Conservation (phyloP, 2,329 filamentous ascomycete species). For the Clonostachys rhizophaga region DNA sequence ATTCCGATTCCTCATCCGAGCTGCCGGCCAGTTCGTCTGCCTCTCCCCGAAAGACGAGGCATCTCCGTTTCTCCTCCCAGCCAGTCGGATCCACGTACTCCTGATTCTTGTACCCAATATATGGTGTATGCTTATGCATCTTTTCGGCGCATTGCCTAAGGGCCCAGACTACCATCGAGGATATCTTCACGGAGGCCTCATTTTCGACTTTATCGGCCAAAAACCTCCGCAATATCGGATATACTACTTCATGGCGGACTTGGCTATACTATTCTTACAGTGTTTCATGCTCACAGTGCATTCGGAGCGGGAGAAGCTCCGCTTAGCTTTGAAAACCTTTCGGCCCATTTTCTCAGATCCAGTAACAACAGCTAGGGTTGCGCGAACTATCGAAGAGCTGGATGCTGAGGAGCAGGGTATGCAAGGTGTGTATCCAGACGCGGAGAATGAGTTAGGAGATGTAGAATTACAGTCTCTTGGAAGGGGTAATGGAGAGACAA, state of each 20-base stretch:
- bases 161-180: conserved; percentile 59
- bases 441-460: conserved; percentile 29
- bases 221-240: conserved; percentile 53
- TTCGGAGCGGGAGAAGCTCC: conserved; percentile 53
- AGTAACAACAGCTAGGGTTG: conserved; percentile 15
- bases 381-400: conserved; percentile 38
- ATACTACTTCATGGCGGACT: conserved; percentile 50
- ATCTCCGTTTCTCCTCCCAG: conserved; percentile 50
- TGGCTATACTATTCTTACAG: conserved; percentile 52
- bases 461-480: conserved; percentile 38
- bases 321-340: conserved; percentile 38
- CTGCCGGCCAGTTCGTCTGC: conserved; percentile 56
- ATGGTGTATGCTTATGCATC: conserved; percentile 56
- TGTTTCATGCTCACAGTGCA: conserved; percentile 61
- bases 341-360: conserved; percentile 20
- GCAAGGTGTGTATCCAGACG: conserved; percentile 26
- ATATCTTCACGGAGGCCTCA: conserved; percentile 62
- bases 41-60: conserved; percentile 58
- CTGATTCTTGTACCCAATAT: conserved; percentile 54
- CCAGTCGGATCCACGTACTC: conserved; percentile 50
- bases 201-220: conserved; percentile 66
- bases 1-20: conserved; percentile 55
- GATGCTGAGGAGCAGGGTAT: conserved; percentile 54
- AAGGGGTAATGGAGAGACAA: conserved; percentile 8
- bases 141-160: conserved; percentile 46